These are phyloP conservation scores for Sporothrix phasma DNA, from an alignment of 2,329 filamentous ascomycete genomes.

Conservation along the genomic window DNA sequence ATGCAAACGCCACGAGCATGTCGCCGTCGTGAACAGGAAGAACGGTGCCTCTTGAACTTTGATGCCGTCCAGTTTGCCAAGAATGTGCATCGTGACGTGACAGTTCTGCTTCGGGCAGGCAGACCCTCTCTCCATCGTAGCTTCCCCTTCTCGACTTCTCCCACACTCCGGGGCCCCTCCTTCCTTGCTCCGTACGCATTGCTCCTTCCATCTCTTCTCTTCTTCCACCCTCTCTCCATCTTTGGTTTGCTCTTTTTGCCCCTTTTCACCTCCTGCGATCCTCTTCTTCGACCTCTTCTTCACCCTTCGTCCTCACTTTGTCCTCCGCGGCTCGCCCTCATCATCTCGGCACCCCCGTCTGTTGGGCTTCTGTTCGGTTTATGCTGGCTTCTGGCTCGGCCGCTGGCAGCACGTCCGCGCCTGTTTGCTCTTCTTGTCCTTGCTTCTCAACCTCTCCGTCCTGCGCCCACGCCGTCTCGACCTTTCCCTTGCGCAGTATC, in stretches of 20 bases:
- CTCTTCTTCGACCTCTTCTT: slow-evolving; percentile 6
- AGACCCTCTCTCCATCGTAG: not conserved
- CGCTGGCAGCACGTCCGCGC: slow-evolving; percentile 18
- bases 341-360: slow-evolving; percentile 30
- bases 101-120: not conserved
- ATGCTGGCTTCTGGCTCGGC: slow-evolving; percentile 25
- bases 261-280: not conserved
- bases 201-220: not conserved
- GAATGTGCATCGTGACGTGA: not conserved
- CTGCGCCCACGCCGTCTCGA: not conserved
- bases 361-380: slow-evolving; percentile 29
- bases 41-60: too few species aligned
- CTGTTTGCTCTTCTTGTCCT: slow-evolving; percentile 22
- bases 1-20: too few species aligned
- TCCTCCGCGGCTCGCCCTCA: slow-evolving; percentile 20
- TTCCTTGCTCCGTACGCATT: not conserved
- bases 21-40: too few species aligned
- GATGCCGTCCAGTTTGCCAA: not conserved
- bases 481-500: too few species aligned
- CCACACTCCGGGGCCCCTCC: not conserved
- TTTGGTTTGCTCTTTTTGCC: not conserved
- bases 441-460: not conserved
- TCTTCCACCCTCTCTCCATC: not conserved
- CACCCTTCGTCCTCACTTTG: slow-evolving; percentile 14
- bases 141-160: not conserved